A percentile compares a stretch with the other conserved stretches of the same genome.
Conservation (phyloP, 805 yeast genomes). For the Cyberlindnera samutprakarnensis region DNA sequence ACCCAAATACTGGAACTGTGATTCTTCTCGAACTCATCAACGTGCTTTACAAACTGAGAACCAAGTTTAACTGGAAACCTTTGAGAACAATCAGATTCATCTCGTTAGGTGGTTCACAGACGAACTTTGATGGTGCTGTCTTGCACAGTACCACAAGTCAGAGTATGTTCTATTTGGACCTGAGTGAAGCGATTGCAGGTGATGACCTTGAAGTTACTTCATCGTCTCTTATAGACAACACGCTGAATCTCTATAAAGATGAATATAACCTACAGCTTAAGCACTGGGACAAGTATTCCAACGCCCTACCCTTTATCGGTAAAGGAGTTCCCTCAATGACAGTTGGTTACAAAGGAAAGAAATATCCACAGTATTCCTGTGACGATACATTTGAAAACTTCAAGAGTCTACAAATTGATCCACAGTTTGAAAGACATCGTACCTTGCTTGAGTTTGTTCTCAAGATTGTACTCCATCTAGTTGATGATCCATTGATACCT, state of each 20-base stretch:
- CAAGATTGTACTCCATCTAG: constrained; percentile 45
- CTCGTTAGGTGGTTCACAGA: constrained; percentile 77
- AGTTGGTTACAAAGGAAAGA: constrained; percentile 34
- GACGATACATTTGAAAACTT: constrained; percentile 58
- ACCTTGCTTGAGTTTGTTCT: constrained; percentile 51
- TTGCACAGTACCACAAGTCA: constrained; percentile 55
- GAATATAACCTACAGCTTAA: constrained; percentile 45
- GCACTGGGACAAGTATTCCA: constrained; percentile 39
- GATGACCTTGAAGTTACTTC: constrained; percentile 42
- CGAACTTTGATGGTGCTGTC: constrained; percentile 78
- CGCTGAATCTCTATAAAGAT: constrained; percentile 23
- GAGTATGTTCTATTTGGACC: constrained; percentile 58
- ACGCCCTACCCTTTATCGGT: constrained; percentile 59
- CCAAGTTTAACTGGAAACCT: constrained; percentile 72
- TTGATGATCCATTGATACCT: constrained; percentile 74
- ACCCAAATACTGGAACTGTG: constrained; percentile 70
- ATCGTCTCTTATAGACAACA: constrained; percentile 18
- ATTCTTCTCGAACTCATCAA: constrained; percentile 64
- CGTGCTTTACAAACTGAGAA: constrained; percentile 54
- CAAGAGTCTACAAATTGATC: constrained; percentile 39
- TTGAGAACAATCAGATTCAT: constrained; percentile 73
- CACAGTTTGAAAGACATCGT: constrained; percentile 46
- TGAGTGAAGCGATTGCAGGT: constrained; percentile 55
- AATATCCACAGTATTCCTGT: constrained; percentile 49
- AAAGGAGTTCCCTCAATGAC: constrained; percentile 67